phyloP scores from a whole-genome alignment of 2,329 filamentous ascomycete species.

The Aspergillus fumigatus region DNA sequence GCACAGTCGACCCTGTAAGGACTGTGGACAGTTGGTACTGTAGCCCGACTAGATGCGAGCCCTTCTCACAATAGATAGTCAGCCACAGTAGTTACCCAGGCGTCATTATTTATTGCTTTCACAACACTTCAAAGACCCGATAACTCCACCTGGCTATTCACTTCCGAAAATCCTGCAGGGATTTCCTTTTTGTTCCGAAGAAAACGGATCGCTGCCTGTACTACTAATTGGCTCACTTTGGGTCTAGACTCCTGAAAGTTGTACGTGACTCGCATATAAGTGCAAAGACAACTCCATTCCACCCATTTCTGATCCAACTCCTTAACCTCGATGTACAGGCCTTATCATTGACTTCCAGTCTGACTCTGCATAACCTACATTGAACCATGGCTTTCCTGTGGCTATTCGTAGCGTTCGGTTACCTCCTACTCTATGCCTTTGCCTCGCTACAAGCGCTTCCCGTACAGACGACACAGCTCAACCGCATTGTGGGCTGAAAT shows the following conservation, averaged over 20 bases:
- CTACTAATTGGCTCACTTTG: neutral
- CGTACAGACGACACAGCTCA: constrained; percentile 5
- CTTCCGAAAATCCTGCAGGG: neutral
- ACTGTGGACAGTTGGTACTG: neutral
- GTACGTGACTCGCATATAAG: neutral
- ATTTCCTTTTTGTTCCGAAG: neutral
- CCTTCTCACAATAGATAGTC: neutral
- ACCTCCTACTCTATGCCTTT: constrained; percentile 33
- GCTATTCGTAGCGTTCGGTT: constrained; percentile 33
- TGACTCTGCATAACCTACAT: neutral
- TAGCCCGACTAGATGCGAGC: neutral
- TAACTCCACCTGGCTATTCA: neutral
- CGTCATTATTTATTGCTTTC: neutral
- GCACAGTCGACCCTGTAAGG: neutral
- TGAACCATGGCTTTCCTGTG: constrained; percentile 25
- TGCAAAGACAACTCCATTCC: neutral
- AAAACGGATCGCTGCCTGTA: neutral
- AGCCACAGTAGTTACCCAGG: neutral
- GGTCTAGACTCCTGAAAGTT: neutral
- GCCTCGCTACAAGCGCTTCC: constrained; percentile 21
- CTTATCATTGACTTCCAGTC: neutral
- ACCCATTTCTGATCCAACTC: neutral
- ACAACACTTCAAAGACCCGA: neutral
- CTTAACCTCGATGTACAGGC: neutral
- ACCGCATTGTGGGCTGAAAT: constrained; percentile 20